These are phyloP conservation scores for Trichoderma aggressivum DNA, from an alignment of 2,329 filamentous ascomycete genomes.

Conservation along the genomic window DNA sequence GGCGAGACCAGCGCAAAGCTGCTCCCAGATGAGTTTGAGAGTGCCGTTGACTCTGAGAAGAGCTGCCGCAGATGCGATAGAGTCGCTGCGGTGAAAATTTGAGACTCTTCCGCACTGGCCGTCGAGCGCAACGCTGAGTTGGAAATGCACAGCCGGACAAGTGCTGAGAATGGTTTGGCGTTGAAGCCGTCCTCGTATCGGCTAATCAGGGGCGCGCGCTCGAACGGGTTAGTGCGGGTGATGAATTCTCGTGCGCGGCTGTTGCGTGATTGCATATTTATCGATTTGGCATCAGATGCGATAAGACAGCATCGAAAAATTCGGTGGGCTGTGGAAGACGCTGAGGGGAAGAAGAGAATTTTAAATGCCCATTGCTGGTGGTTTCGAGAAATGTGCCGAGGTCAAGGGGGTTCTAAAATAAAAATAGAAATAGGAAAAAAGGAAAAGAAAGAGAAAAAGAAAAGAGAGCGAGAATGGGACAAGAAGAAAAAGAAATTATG, in stretches of 20 bases:
- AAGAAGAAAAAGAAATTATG: background rate
- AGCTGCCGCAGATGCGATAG: background rate
- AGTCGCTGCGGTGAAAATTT: background rate
- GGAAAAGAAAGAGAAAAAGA: background rate
- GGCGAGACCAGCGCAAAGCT: conserved; percentile 5
- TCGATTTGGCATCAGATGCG: background rate
- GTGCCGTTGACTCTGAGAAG: background rate
- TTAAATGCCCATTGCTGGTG: background rate
- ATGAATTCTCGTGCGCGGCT: background rate
- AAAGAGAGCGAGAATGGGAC: background rate
- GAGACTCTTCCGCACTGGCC: background rate
- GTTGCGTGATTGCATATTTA: conserved; percentile 3
- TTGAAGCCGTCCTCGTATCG: conserved; percentile 12
- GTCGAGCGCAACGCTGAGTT: conserved; percentile 14
- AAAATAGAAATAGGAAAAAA: too few species aligned
- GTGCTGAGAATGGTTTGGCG: conserved; percentile 15
- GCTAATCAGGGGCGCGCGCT: conserved; percentile 20
- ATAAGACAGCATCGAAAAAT: background rate
- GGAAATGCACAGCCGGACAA: background rate
- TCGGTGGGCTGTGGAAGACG: background rate
- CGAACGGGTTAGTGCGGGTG: conserved; percentile 19
- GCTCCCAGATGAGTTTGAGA: background rate
- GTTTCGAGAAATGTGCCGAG: background rate
- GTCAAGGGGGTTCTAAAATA: background rate
- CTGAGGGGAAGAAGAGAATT: background rate